Base-by-base conservation (phyloP, 2,329 filamentous ascomycete genomes). In the Hypocreales sp. region DNA sequence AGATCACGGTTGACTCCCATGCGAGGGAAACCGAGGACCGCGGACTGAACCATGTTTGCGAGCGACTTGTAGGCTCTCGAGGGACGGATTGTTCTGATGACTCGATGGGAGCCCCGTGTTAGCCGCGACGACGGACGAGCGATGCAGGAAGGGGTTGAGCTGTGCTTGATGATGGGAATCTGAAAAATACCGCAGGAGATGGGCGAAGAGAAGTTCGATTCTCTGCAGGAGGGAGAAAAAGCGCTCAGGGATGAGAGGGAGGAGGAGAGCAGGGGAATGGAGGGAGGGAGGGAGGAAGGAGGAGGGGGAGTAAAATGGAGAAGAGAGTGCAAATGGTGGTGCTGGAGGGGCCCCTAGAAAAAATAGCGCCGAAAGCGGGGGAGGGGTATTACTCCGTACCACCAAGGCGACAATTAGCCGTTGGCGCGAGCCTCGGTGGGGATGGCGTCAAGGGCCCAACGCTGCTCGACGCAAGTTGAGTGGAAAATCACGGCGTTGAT, bases 1-100 rank as follows among this genome's bases (percentile, higher is more conserved):
- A 98, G 76, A 72, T 98, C 90, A 76, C 90, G 84, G 64, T 92
- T 81, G 50, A 72, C 80, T 64, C 90, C 90, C 82, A 95, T 94
- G 55, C 90, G 87, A 59, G 90, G 90, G 74, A 98, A 98, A 65
- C 90, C 90, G 59, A 98, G 79, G 59, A 98, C 71, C 45, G 90
- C 64, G 41, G 68, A 72, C 51, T 72, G 64, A 55, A 72, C 68
- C 68, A 72, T 72, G 36, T 54, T 68, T 54, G 39, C 45, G 49
- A 48, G 50, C 45, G 36, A 35, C 40, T 39, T 35, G 16, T 28
- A 20, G 23, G 26, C 23, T 33, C 31, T 31, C 15, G 22, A 15
- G 22, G 26, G 21, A 15, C 19, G 12, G 18, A 7, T 20, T 7
- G 18, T 7, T 10, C 18, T 7, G 18, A 10, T 20, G 7, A 20